Evolutionary conservation across 31 red algal genomes (phyloP), one percentile per base, ranked within the genome.

Genomic region (Endocladia muricata): DNA sequence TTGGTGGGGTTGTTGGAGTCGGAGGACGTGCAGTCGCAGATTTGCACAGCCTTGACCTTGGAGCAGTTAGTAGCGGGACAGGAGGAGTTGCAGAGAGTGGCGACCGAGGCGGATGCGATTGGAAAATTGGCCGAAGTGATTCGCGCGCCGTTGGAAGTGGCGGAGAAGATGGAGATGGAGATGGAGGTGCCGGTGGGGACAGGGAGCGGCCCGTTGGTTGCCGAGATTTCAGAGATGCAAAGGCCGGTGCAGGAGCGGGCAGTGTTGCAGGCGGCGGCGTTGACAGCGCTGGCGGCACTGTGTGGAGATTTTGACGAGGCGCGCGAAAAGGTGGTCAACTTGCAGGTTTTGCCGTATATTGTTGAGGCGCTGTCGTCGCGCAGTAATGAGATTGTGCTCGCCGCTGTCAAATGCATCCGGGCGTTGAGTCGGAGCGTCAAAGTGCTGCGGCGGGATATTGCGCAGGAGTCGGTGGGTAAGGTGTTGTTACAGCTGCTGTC

Each of bases 401-500:
- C 67, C 26, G 55, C 65, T 37, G 56, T 81, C 28, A 67, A 79
- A 58, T 89, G 85, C 33, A 43, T 89, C 34, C 64, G 68, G 34
- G 74, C 68, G 5, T 40, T 89, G 3, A 81, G 68, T 47, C 65
- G 68, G 54, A 81, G 76, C 26, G 85, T 89, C 9, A 89, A 80
- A 51, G 71, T 89, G 31, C 59, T 89, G 36, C 64, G 76, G 55
- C 42, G 76, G 22, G 85, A 89, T 55, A 74, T 89, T 33, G 40
- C 57, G 2, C 33, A 74, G 39, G 68, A 81, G 6, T 26, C 19
- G n/a, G 70, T 89, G 26, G 76, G 61, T 8, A 32, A 25, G 68
- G 38, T 37, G 11, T 60, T 89, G 15, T 44, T 89, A 4, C 28
- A 34, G 9, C 48, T 89, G 34, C 17, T 81, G 39, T 40, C 28